A percentile compares a stretch with the other conserved stretches of the same genome.
Conservation (phyloP, 257 asterid genomes). For the Solanum rostratum region DNA sequence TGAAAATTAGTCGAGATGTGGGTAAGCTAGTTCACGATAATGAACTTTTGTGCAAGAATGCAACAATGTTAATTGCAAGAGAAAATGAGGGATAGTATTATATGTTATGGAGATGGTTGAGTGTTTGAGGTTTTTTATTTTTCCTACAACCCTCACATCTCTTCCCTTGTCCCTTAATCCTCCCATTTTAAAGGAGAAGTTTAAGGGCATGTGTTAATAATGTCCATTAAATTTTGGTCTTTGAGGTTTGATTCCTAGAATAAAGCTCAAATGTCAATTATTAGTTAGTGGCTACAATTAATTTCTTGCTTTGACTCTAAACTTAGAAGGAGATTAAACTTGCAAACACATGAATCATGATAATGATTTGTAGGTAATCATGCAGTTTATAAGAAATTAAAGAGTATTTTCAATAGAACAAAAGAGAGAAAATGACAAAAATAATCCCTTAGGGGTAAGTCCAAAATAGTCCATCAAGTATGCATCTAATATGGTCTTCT, state of each 20-base stretch:
- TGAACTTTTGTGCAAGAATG: background rate
- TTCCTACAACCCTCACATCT: background rate
- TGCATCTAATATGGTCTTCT: background rate
- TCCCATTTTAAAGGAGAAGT: background rate
- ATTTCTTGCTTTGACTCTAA: background rate
- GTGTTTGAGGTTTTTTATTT: background rate
- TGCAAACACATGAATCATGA: background rate
- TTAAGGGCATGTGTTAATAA: background rate
- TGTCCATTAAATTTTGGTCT: background rate
- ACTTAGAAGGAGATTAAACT: background rate
- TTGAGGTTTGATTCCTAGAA: background rate
- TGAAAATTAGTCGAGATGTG: background rate
- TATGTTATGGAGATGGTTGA: background rate
- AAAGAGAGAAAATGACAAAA: background rate
- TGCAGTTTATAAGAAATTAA: background rate
- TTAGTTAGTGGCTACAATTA: background rate
- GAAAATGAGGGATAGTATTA: background rate
- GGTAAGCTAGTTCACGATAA: background rate
- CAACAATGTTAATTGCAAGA: background rate
- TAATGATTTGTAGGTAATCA: background rate
- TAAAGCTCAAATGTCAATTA: background rate
- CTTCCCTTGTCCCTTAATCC: background rate
- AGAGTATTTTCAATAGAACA: background rate
- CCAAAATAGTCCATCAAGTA: background rate
- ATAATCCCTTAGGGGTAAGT: background rate